A percentile compares a stretch with the other conserved stretches of the same genome.
Evolutionary conservation across 345 rosid genomes (phyloP).

Genomic region (Abelmoschus esculentus): DNA sequence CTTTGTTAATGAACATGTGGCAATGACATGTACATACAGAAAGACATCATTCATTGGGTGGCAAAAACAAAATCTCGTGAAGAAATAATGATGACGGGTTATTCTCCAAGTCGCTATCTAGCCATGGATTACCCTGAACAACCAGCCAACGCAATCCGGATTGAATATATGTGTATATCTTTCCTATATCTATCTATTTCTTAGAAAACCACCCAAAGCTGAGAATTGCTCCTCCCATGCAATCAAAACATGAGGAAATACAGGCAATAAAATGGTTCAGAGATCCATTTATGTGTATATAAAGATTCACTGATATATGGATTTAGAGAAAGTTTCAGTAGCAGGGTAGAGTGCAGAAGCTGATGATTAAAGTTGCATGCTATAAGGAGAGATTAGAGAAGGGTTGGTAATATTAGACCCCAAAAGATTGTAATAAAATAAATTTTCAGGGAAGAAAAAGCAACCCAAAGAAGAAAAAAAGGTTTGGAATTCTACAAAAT

Average conservation of each 20-base stretch:
- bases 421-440: constrained; percentile 9
- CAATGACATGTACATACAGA: constrained; percentile 46
- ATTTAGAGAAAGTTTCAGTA: constrained; percentile 15
- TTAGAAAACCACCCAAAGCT: constrained; percentile 9
- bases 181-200: constrained; percentile 17
- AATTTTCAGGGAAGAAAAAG: constrained; percentile 13
- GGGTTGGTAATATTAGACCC: constrained; percentile 16
- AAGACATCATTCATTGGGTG: constrained; percentile 57
- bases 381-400: constrained; percentile 2
- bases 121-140: constrained; percentile 43
- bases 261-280: constrained; percentile 20
- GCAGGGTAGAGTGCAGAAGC: constrained; percentile 30
- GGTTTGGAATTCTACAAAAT: constrained; percentile 17
- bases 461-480: constrained; percentile 20
- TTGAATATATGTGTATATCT: constrained; percentile 21
- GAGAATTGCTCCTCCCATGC: constrained; percentile 18
- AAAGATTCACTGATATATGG: constrained; percentile 8
- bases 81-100: constrained; percentile 61
- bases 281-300: constrained; percentile 26
- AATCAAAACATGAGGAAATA: constrained; percentile 25
- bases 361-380: constrained; percentile 69
- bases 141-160: constrained; percentile 33
- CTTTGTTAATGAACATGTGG: constrained; percentile 30
- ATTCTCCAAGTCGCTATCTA: constrained; percentile 67
- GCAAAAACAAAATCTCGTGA: constrained; percentile 56